Evolutionary conservation across 2,329 filamentous ascomycete genomes (phyloP), one percentile per base, ranked within the genome.

Genomic region (Neonectria punicea): DNA sequence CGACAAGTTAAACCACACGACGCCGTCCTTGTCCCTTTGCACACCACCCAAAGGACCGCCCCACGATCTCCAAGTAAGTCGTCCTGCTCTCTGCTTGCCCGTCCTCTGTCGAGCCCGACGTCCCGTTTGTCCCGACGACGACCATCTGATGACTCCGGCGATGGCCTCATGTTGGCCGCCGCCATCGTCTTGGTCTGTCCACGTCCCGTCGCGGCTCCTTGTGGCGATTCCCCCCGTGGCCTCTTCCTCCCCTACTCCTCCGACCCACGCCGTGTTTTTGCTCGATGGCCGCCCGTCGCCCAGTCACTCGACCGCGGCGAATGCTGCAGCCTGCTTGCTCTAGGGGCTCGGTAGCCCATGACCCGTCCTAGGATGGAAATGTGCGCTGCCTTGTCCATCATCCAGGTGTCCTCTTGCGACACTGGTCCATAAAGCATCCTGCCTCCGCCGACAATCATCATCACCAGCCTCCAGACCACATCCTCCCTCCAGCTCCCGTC

Each of bases 1-100:
- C 74, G 74, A 75, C 74, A 75, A 74, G 68, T 74, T 69, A 71
- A 71, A 72, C 73, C 70, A 71, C 61, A 67, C 67, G 67, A 72
- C 72, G 70, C 74, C 71, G 69, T 75, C 72, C 71, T 73, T 72
- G 72, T 73, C 62, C 53, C 50, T 71, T 72, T 74, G 71, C 72
- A 73, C 68, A 72, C 73, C 73, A 72, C 72, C 68, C 59, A 67
- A 72, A 74, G 74, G 73, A 75, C 71, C 57, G 63, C 66, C 72
- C 73, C 72, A 74, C 72, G 72, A 66, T 62, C 67, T 71, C 69
- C 67, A 72, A 53, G 72, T 74, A 74, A 74, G 72, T 74, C 62
- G 61, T 70, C 56, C 28, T 61, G 44, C 65, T 71, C 61, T 61
- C 36, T 60, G 50, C 47, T 16, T 61, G 63, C 63, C 61, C 49